A percentile compares a stretch with the other conserved stretches of the same genome.
Conservation (phyloP, 1,284 basidiomycete species). For the Ganoderma multipileum region DNA sequence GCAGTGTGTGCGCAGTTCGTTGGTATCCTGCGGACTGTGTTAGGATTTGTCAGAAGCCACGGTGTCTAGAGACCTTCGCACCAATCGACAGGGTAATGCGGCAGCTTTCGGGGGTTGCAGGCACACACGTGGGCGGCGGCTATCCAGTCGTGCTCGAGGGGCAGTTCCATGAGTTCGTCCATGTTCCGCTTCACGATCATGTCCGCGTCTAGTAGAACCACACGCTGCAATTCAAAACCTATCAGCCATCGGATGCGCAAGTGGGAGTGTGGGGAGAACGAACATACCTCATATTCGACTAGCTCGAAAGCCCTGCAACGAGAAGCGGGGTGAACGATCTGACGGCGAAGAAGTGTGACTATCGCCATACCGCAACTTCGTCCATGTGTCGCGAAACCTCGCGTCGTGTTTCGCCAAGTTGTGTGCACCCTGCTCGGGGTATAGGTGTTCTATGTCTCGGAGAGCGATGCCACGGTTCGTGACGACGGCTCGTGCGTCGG, state of each 20-base stretch:
- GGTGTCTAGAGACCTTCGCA: conserved; percentile 38
- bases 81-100: conserved; percentile 93
- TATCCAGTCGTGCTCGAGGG: conserved; percentile 74
- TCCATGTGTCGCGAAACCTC: conserved; percentile 90
- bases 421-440: conserved; percentile 60
- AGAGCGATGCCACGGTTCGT: conserved; percentile 58
- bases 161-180: conserved; percentile 88
- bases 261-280: conserved; percentile 26
- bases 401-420: conserved; percentile 58
- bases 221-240: conserved; percentile 53
- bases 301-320: conserved; percentile 74
- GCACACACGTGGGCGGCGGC: conserved; percentile 91
- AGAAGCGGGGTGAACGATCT: conserved; percentile 1
- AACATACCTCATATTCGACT: conserved; percentile 73
- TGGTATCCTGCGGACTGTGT: conserved; percentile 69
- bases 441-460: conserved; percentile 66
- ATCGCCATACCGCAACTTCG: conserved; percentile 76
- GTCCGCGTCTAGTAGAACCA: conserved; percentile 90
- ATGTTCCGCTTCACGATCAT: conserved; percentile 90
- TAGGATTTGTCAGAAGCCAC: not conserved
- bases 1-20: conserved; percentile 87
- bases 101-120: conserved; percentile 88
- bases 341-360: conserved; percentile 5
- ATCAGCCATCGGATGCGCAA: not conserved
- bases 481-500: conserved; percentile 62